Base-by-base conservation (phyloP, 2,329 filamentous ascomycete genomes). In the Aureobasidium sp. region DNA sequence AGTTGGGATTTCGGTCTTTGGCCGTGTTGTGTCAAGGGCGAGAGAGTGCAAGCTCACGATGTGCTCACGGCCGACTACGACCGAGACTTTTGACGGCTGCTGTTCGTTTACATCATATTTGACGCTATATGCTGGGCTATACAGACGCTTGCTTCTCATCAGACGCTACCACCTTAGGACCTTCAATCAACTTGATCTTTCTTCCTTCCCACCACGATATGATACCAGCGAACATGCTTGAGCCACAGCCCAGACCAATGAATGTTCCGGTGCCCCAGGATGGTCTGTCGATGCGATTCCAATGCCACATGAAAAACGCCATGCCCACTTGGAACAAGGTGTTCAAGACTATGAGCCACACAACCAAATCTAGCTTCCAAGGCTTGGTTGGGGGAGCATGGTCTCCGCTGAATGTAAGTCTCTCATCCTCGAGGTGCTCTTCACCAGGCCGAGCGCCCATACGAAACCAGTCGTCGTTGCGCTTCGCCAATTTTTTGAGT, bases 261-360 rank as follows among this genome's bases (percentile, higher is more conserved):
- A 94, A 90, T 0, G 91, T 74, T 1, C 90, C 91, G 0, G 89
- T 92, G 9, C 85, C 82, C 90, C 90, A 95, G 27, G 83, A 82
- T 0, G 91, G 90, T n/a, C 91, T 79, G 30, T 87, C 76, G 68
- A 37, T 36, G 42, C 71, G 66, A 36, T 68, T 68, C 64, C 70
- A 62, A 6, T 68, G 69, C 88, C 89, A 95, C 90, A 96, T 95
- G 75, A 91, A 88, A 84, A 80, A 45, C 80, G 81, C 39, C 39
- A 42, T 42, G 39, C 39, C 39, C 2, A 42, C n/a, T 73, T 96
- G 91, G 49, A 94, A 80, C 60, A 91, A 81, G 0, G 90, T 94
- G 69, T 42, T 42, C 4, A 42, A 42, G 6, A 14, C 39, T 14
- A 21, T 42, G 10, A 42, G n/a, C 39, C 39, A 92, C 39, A 95